Conservation (phyloP, 352 stramenopile species). For the Globisporangium polare region DNA sequence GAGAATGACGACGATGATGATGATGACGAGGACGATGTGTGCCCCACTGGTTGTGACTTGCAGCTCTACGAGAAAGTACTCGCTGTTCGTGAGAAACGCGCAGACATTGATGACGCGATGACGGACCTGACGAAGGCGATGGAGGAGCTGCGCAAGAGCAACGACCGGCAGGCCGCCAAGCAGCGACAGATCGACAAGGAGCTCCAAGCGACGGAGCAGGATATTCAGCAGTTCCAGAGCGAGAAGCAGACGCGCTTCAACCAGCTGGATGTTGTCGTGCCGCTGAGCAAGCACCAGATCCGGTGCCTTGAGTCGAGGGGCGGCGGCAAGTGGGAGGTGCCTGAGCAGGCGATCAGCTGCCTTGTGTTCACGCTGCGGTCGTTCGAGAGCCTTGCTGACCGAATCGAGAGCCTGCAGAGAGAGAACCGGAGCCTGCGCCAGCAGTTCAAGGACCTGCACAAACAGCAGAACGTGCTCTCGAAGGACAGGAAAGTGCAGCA, state of each 20-base stretch:
- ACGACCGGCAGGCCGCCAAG: constrained; percentile 81
- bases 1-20: constrained; percentile 90
- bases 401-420: constrained; percentile 76
- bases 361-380: constrained; percentile 70
- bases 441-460: constrained; percentile 88
- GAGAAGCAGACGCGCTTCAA: constrained; percentile 94
- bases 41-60: constrained; percentile 85
- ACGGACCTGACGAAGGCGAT: constrained; percentile 83
- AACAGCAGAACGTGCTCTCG: constrained; percentile 77
- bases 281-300: constrained; percentile 73
- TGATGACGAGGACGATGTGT: constrained; percentile 90
- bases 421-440: constrained; percentile 86
- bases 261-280: constrained; percentile 78
- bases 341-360: constrained; percentile 41
- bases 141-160: constrained; percentile 85
- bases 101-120: constrained; percentile 89
- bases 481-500: constrained; percentile 78
- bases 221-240: constrained; percentile 91
- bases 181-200: constrained; percentile 92
- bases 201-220: constrained; percentile 75
- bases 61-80: constrained; percentile 91
- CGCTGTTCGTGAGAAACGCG: constrained; percentile 87
- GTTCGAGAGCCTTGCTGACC: constrained; percentile 57
- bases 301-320: constrained; percentile 38
- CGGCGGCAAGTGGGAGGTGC: constrained; percentile 33